Percentiles rank a stretch among this genome's conserved stretches.
These are phyloP conservation scores for Hanseniaspora uvarum DNA, from an alignment of 1,139 yeast genomes.

Conservation along the genomic window DNA sequence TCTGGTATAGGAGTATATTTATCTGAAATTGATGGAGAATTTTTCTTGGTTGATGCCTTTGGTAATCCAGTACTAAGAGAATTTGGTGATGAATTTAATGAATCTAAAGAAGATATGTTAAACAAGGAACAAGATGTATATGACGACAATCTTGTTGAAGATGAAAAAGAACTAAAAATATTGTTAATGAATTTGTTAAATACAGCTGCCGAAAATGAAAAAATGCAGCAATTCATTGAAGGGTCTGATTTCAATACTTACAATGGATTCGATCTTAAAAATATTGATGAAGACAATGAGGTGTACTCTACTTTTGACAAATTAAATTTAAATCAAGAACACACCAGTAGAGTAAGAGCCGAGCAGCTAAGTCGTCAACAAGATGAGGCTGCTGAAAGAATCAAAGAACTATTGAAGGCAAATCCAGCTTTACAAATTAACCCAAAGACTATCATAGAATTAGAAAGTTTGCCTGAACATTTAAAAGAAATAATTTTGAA, in stretches of 20 bases:
- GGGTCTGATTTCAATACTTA: background rate
- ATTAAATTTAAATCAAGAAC: slow-evolving; percentile 14
- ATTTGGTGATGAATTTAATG: background rate
- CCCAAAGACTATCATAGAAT: slow-evolving; percentile 19
- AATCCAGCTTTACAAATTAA: slow-evolving; percentile 23
- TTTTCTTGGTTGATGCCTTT: slow-evolving; percentile 15
- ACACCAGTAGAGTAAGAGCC: slow-evolving; percentile 2
- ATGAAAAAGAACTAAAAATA: slow-evolving; percentile 16
- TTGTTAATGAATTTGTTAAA: background rate
- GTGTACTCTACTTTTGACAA: slow-evolving; percentile 1
- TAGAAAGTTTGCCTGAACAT: slow-evolving; percentile 17
- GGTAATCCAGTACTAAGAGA: slow-evolving; percentile 9
- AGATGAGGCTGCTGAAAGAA: slow-evolving; percentile 20
- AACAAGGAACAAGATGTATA: slow-evolving; percentile 13
- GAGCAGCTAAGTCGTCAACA: slow-evolving; percentile 19
- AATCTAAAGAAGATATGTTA: slow-evolving; percentile 1
- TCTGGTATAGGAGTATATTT: slow-evolving; percentile 16
- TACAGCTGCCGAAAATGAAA: slow-evolving; percentile 14
- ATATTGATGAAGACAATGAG: background rate
- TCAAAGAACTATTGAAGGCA: slow-evolving; percentile 22
- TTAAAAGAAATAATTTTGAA: slow-evolving; percentile 6
- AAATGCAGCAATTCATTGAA: slow-evolving; percentile 3
- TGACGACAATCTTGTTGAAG: slow-evolving; percentile 16
- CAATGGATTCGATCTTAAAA: background rate
- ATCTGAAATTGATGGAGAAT: slow-evolving; percentile 16